phyloP scores from a whole-genome alignment of 2,329 filamentous ascomycete species.

The Apiospora koreana region DNA sequence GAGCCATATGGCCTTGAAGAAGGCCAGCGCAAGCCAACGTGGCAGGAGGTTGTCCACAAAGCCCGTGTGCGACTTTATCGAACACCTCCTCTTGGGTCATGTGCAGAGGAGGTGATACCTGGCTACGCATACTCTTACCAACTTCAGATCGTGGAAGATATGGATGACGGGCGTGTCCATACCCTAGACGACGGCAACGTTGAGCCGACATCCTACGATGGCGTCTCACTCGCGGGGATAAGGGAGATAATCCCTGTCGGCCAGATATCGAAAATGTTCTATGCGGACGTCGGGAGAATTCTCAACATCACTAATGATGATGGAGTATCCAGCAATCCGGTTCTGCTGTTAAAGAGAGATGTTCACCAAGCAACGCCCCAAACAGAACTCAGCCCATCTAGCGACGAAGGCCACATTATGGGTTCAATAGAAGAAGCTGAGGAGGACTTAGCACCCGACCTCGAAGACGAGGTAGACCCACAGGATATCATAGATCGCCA shows the following conservation, averaged over 20 bases:
- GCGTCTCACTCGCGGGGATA: constrained; percentile 46
- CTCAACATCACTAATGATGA: constrained; percentile 68
- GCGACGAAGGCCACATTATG: background rate
- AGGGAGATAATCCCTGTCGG: constrained; percentile 54
- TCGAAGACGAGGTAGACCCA: constrained; percentile 26
- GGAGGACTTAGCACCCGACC: constrained; percentile 9
- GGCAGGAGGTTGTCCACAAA: constrained; percentile 97
- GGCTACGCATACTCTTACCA: constrained; percentile 64
- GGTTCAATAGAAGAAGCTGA: constrained; percentile 17
- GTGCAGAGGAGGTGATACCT: constrained; percentile 11
- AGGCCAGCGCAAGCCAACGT: constrained; percentile 69
- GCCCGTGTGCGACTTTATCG: constrained; percentile 79
- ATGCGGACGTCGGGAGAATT: constrained; percentile 86
- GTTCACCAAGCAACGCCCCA: constrained; percentile 42
- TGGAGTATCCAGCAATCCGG: constrained; percentile 70
- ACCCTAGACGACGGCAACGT: constrained; percentile 38
- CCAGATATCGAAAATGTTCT: constrained; percentile 85
- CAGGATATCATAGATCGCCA: constrained; percentile 51
- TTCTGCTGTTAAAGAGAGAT: constrained; percentile 75
- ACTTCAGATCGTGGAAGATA: constrained; percentile 78
- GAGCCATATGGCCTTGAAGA: constrained; percentile 47
- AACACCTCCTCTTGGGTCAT: constrained; percentile 46
- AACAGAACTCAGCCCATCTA: constrained; percentile 19
- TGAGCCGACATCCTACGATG: constrained; percentile 38
- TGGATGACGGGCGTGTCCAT: constrained; percentile 60